A percentile compares a stretch with the other conserved stretches of the same genome.
Conservation (phyloP, 352 stramenopile species). For the Globisporangium okanoganense region DNA sequence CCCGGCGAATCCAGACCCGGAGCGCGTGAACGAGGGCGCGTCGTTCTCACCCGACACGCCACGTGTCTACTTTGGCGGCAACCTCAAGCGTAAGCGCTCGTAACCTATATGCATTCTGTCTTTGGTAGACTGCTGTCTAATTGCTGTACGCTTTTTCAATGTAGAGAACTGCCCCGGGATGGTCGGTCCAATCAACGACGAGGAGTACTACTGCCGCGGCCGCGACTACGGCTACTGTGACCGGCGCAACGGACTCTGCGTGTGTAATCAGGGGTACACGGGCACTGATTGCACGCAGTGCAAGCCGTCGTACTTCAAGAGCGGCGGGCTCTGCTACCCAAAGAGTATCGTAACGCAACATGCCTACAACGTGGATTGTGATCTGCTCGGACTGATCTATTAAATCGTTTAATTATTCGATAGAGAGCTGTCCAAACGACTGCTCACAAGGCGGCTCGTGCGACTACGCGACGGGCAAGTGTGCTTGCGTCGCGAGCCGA, state of each 20-base stretch:
- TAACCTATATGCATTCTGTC: neutral
- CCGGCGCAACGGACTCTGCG: conserved; percentile 88
- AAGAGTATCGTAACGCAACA: conserved; percentile 42
- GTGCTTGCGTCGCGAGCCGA: conserved; percentile 68
- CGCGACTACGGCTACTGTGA: conserved; percentile 94
- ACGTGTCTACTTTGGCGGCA: conserved; percentile 42
- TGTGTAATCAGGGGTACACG: conserved; percentile 93
- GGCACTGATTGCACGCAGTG: conserved; percentile 89
- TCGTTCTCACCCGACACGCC: conserved; percentile 70
- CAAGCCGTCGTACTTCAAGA: conserved; percentile 81
- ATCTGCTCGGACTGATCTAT: neutral
- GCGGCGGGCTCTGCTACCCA: conserved; percentile 83
- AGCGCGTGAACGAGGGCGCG: conserved; percentile 84
- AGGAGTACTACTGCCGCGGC: conserved; percentile 90
- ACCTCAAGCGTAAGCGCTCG: conserved; percentile 32
- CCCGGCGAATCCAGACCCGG: conserved; percentile 46
- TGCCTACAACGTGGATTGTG: conserved; percentile 11
- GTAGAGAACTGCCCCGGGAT: conserved; percentile 75
- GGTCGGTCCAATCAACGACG: conserved; percentile 84
- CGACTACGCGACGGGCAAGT: conserved; percentile 87
- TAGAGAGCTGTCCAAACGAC: conserved; percentile 84
- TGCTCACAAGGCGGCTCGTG: conserved; percentile 86
- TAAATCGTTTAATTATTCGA: neutral
- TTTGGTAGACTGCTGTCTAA: neutral
- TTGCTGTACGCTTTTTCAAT: neutral